Conservation (phyloP, 805 yeast genomes). For the Candida rishiriensis region DNA sequence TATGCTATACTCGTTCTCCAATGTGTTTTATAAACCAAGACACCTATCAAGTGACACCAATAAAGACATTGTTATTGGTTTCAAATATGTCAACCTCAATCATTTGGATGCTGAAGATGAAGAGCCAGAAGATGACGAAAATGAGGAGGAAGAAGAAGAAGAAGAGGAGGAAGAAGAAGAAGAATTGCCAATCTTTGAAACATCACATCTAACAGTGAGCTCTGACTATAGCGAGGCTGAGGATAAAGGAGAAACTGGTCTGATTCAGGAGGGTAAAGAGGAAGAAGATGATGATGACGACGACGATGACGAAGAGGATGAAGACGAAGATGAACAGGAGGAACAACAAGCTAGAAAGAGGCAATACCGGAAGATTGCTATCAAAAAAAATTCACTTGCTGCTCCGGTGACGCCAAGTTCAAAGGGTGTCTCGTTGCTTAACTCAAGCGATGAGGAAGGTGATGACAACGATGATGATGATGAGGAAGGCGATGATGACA, state of each 20-base stretch:
- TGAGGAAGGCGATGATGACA: not conserved
- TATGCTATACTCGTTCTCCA: slow-evolving; percentile 11
- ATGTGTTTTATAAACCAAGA: slow-evolving; percentile 18
- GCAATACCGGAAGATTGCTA: no score
- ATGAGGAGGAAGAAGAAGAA: not conserved
- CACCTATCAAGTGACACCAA: slow-evolving; percentile 3
- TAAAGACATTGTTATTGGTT: slow-evolving; percentile 1
- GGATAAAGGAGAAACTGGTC: not conserved
- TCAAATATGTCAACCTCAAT: slow-evolving; percentile 15
- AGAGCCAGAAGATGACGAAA: not conserved
- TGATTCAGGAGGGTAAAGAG: not conserved
- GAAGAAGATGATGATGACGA: not conserved
- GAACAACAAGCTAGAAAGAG: not conserved
- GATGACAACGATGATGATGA: not conserved
- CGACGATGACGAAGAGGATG: not conserved
- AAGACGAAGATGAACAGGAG: slow-evolving; percentile 1
- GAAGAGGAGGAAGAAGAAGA: slow-evolving; percentile 3
- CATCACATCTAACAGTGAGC: not conserved
- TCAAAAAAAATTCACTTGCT: no score
- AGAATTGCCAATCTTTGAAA: not conserved
- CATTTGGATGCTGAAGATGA: slow-evolving; percentile 1
- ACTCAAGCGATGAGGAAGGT: no score
- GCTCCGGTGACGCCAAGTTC: no score
- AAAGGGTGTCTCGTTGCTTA: no score
- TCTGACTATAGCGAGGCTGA: slow-evolving; percentile 3